These are phyloP conservation scores for Pseudogymnoascus sp. DNA, from an alignment of 2,329 filamentous ascomycete genomes.

Conservation along the genomic window DNA sequence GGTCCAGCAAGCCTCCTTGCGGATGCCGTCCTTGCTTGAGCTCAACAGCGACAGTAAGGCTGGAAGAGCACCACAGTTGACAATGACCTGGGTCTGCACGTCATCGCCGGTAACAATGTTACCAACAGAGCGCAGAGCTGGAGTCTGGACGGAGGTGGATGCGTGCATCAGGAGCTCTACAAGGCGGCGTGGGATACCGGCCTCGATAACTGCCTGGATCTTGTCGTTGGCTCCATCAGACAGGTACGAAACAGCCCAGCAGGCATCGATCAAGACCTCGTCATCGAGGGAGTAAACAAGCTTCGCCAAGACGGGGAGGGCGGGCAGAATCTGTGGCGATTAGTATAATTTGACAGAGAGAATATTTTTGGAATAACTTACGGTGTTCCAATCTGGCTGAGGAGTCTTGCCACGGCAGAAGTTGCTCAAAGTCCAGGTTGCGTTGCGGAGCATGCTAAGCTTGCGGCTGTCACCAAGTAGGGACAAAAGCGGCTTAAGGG, in stretches of 20 bases:
- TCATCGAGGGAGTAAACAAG: constrained; percentile 97
- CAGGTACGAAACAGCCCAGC: constrained; percentile 98
- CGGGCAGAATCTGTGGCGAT: constrained; percentile 70
- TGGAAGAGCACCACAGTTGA: constrained; percentile 90
- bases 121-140: constrained; percentile 89
- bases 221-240: constrained; percentile 98
- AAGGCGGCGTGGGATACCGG: constrained; percentile 88
- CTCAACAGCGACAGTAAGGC: constrained; percentile 89
- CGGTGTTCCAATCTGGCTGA: constrained; percentile 94
- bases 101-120: constrained; percentile 99
- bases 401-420: constrained; percentile 99
- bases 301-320: constrained; percentile 90
- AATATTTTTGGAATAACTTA: constrained; percentile 42
- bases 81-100: constrained; percentile 97
- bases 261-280: constrained; percentile 96
- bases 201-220: constrained; percentile 98
- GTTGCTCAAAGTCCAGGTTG: constrained; percentile 98
- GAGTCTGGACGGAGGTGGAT: constrained; percentile 96
- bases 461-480: constrained; percentile 96
- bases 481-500: constrained; percentile 79
- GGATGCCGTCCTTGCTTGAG: constrained; percentile 97
- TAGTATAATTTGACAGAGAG: constrained; percentile 20
- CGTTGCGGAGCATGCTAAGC: constrained; percentile 97
- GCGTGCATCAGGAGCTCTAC: constrained; percentile 98
- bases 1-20: constrained; percentile 99